Evolutionary conservation across 352 stramenopile genomes (phyloP), one percentile per base, ranked within the genome.

Genomic region (Elongisporangium anandrum): DNA sequence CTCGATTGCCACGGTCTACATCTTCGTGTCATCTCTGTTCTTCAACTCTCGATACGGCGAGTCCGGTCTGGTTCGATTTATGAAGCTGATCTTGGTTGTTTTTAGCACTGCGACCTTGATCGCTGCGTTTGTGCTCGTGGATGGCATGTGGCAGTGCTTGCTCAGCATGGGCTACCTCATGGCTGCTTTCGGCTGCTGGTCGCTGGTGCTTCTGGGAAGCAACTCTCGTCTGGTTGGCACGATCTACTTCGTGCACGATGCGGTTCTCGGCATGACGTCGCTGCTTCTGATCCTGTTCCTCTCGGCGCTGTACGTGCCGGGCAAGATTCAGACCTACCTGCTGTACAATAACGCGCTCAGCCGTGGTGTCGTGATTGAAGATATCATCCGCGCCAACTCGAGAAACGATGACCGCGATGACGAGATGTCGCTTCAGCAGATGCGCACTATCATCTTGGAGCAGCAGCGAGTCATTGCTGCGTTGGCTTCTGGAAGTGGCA

Each of bases 321-420:
- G 91, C 57, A 91, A 97, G 64, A 92, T 98, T 49, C 95, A 99
- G 73, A 99, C 95, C 29, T 98, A 94, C 95, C 73, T 99, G 52
- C 77, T 99, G 2, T 99, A 98, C 77, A 97, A 99, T 77, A 99
- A 99, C 67, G 96, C 96, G 19, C 69, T 99, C 26, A 98, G 90
- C 20, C 82, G 89, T 50, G 96, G 97, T 64, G 95, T 99, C 16
- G 96, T 98, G 34, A 97, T 99, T 23, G 96, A 98, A 61, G 96
- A 99, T 70, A 98, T 99, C 63, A 69, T 99, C 23, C 77, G 81
- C 54, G 65, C 81, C 39, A 91, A 86, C 69, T 87, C 79, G 38
- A 70, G 75, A 57, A 74, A 75, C 41, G 76, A 91, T 54, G 81
- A 91, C 52, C 73, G 72, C 29, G 79, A 91, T 26, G 81, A 91